Evolutionary conservation across 257 asterid species (phyloP), one percentile per base, ranked within the genome.

Genomic region (Lantana camara): DNA sequence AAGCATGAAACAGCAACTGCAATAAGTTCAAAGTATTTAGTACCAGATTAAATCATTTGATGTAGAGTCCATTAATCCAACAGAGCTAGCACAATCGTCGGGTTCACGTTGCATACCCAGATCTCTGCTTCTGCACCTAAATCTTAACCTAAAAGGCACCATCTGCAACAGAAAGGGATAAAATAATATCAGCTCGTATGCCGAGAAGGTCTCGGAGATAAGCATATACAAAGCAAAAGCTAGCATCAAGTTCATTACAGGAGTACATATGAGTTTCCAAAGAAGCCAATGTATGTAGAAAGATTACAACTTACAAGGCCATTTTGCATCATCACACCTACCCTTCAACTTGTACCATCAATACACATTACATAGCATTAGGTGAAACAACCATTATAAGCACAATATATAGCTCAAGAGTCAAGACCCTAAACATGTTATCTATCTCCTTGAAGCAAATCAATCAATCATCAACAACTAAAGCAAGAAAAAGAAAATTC

Each of bases 1-100:
- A 50, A 17, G 40, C 63, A 53, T 14, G 22, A 67, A 65, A 13
- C 27, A 37, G 20, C 27, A 38, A 60, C 51, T 14, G 17, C 29
- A 32, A 34, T 20, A 30, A 46, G 45, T 44, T 41, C 41, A 41
- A 49, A 62, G 27, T 50, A 47, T 64, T 75, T 50, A 27, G 23
- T 83, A 90, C 98, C 98, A 91, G 78, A 88, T 86, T 11, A 73
- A 64, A 37, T 84, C 83, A 3, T 54, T 57, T 11, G 83, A 48
- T 52, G 79, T 7, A 27, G 91, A 73, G 63, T 79, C 79, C 72
- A 64, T 52, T 16, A 57, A 38, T 63, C 62, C 60, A 34, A 58
- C 77, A 65, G 87, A 53, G 58, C 70, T 70, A 15, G 65, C 80
- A 63, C 73, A 29, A 54, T 66, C 82, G 70, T 63, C 67, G 48